A percentile compares a stretch with the other conserved stretches of the same genome.
These are phyloP conservation scores for Tetrahymena borealis DNA, from an alignment of 73 alveolate genomes.

Conservation along the genomic window DNA sequence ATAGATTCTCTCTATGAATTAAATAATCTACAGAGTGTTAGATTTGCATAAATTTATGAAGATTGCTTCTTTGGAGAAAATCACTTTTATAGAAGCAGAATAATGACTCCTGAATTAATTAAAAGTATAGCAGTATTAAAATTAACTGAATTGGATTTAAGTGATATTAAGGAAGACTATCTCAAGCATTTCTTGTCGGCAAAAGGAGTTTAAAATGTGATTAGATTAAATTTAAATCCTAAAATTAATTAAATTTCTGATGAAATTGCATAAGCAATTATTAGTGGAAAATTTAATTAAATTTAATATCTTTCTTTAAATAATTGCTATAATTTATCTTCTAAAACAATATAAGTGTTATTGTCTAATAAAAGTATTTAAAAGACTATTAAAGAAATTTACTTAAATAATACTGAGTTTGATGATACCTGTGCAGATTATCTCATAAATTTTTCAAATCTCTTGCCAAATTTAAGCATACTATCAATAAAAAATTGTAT, in stretches of 20 bases:
- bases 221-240: neutral
- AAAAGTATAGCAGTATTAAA: neutral
- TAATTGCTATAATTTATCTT: neutral
- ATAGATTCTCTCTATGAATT: neutral
- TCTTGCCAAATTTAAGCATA: neutral
- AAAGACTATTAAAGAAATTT: neutral
- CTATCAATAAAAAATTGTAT: neutral
- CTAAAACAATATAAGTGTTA: neutral
- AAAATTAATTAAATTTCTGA: neutral
- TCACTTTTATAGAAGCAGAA: neutral
- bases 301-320: neutral
- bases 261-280: neutral
- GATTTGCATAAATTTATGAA: neutral
- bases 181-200: neutral
- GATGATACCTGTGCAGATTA: neutral
- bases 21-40: neutral
- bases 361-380: neutral
- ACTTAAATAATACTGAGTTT: neutral
- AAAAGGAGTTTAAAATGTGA: neutral
- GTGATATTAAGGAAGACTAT: neutral
- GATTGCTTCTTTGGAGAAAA: neutral
- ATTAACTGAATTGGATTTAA: neutral
- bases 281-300: neutral
- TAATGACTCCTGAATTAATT: neutral
- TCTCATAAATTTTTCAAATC: neutral